phyloP scores from a whole-genome alignment of 257 asterid species.

The Ballota nigra region DNA sequence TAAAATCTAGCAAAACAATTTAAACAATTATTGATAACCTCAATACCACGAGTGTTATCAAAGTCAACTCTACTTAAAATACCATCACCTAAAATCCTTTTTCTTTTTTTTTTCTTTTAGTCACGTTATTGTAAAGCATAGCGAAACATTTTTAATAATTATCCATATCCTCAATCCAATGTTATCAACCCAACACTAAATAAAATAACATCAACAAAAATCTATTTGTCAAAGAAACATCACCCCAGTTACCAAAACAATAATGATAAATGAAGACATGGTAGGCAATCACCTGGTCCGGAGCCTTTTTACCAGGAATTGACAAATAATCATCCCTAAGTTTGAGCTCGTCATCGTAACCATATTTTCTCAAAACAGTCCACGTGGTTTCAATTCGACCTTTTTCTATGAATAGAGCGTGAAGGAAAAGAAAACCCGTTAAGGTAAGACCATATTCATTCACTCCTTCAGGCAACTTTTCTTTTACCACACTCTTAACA shows the following conservation, averaged over 20 bases:
- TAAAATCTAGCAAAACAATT: not conserved
- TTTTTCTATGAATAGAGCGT: slow-evolving; percentile 92
- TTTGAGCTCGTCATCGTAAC: slow-evolving; percentile 77
- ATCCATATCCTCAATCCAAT: slow-evolving; percentile 1
- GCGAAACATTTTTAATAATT: not conserved
- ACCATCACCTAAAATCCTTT: not conserved
- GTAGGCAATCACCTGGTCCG: slow-evolving; percentile 76
- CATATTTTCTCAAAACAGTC: slow-evolving; percentile 89
- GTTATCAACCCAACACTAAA: not conserved
- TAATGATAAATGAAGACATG: not conserved
- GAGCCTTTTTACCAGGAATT: slow-evolving; percentile 70
- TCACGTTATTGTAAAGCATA: not conserved
- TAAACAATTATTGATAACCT: slow-evolving; percentile 6
- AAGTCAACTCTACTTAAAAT: not conserved
- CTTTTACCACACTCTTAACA: slow-evolving; percentile 85
- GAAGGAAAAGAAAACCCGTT: slow-evolving; percentile 87
- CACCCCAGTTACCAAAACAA: not conserved
- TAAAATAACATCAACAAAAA: not conserved
- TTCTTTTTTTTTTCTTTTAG: not conserved
- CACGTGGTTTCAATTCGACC: slow-evolving; percentile 89
- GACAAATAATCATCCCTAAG: slow-evolving; percentile 72
- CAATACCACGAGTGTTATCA: not conserved
- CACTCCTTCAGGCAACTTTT: slow-evolving; percentile 87
- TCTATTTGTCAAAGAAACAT: not conserved
- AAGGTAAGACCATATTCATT: slow-evolving; percentile 86